phyloP scores from a whole-genome alignment of 2,329 filamentous ascomycete genomes.

The Penicillium vulpinum region DNA sequence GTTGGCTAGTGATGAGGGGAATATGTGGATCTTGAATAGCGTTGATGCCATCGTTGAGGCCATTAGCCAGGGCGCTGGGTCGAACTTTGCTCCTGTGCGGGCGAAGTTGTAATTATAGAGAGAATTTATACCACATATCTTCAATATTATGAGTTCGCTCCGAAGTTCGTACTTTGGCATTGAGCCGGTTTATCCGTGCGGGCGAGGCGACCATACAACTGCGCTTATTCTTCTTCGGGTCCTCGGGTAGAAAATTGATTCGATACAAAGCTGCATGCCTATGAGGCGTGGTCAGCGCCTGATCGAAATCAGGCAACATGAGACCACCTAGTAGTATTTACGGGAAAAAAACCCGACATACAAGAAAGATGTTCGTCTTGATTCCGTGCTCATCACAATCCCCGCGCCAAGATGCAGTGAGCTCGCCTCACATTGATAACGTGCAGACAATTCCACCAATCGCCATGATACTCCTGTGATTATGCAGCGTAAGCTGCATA shows the following conservation, averaged over 20 bases:
- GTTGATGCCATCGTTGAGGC: constrained; percentile 61
- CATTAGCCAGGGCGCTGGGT: constrained; percentile 50
- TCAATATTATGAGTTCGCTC: neutral
- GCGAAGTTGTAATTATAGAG: constrained; percentile 29
- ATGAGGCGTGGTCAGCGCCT: too few species aligned
- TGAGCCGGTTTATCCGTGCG: neutral
- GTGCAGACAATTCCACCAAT: neutral
- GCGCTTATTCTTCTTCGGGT: neutral
- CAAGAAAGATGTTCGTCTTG: neutral
- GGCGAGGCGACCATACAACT: neutral
- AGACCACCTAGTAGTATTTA: neutral
- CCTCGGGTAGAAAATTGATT: neutral
- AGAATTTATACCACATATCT: neutral
- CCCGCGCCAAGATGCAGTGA: neutral
- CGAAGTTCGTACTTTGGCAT: neutral
- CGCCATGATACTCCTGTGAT: neutral
- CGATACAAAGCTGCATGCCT: neutral
- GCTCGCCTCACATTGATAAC: neutral
- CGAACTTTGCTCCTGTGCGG: constrained; percentile 57
- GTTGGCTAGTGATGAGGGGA: constrained; percentile 66
- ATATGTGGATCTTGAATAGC: constrained; percentile 61
- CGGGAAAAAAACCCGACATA: neutral
- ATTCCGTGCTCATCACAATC: neutral
- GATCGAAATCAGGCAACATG: neutral
- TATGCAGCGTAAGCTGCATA: constrained; percentile 7